These are phyloP conservation scores for Rhododendron henanense DNA, from an alignment of 148 eudicot genomes.

Conservation along the genomic window DNA sequence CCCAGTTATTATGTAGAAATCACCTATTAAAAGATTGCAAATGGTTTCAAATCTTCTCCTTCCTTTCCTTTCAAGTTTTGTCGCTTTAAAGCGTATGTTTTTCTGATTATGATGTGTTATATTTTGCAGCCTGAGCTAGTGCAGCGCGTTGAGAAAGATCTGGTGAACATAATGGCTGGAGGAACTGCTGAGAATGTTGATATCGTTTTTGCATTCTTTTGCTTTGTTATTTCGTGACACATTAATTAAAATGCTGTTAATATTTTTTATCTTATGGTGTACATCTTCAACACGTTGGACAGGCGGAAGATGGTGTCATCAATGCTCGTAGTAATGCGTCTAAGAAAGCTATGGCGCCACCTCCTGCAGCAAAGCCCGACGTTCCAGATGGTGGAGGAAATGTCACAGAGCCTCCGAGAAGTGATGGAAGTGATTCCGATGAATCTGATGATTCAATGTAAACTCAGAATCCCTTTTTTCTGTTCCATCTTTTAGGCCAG, in stretches of 20 bases:
- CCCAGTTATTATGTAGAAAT: background rate
- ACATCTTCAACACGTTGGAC: constrained; percentile 52
- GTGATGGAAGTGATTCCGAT: constrained; percentile 69
- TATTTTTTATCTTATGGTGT: background rate
- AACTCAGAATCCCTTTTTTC: background rate
- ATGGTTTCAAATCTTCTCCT: background rate
- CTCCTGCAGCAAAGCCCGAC: constrained; percentile 51
- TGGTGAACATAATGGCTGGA: constrained; percentile 79
- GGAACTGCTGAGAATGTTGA: constrained; percentile 61
- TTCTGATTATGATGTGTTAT: background rate
- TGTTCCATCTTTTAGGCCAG: background rate
- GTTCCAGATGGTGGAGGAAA: constrained; percentile 45
- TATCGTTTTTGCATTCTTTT: constrained; percentile 44
- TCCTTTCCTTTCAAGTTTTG: background rate
- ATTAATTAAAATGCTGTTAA: background rate
- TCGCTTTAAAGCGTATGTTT: background rate
- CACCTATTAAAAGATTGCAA: too few species aligned
- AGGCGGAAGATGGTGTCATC: constrained; percentile 23
- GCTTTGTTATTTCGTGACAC: constrained; percentile 39
- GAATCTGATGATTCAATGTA: constrained; percentile 77
- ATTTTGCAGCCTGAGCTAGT: constrained; percentile 87
- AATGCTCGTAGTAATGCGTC: constrained; percentile 34
- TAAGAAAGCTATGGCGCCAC: constrained; percentile 55
- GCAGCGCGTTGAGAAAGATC: constrained; percentile 76
- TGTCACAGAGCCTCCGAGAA: constrained; percentile 40